These are phyloP conservation scores for Strigomonas culicis DNA, from an alignment of 208 protist genomes.

Conservation along the genomic window DNA sequence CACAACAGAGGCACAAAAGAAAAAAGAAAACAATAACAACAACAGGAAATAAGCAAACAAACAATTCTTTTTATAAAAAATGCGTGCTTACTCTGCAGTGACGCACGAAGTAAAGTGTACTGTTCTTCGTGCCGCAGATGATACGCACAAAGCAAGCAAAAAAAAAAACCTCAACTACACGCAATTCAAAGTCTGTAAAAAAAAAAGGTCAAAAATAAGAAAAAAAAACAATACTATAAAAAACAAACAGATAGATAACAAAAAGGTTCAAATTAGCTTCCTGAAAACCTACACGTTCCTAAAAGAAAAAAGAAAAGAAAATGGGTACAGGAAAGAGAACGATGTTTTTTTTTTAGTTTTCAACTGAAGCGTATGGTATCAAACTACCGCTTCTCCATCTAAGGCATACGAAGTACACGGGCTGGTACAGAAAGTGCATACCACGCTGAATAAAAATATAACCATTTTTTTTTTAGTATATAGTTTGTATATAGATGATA, in stretches of 20 bases:
- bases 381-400: too few species aligned
- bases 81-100: too few species aligned
- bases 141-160: not conserved
- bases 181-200: too few species aligned
- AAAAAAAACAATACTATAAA: constrained; percentile 1
- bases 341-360: constrained; percentile 7
- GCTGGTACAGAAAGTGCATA: too few species aligned
- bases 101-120: not conserved
- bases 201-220: not conserved
- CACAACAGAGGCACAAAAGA: not conserved
- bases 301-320: constrained; percentile 10
- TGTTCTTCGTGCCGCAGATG: not conserved
- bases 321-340: not conserved
- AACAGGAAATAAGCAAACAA: not conserved
- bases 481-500: too few species aligned
- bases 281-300: not conserved
- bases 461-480: too few species aligned
- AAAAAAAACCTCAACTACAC: constrained; percentile 5
- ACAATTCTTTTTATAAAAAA: not conserved
- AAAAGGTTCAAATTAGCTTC: constrained; percentile 1
- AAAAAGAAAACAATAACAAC: not conserved
- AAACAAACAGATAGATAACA: constrained; percentile 2
- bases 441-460: too few species aligned
- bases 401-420: too few species aligned
- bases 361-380: not conserved